Evolutionary conservation across 148 eudicot species (phyloP).

Genomic region (Silene uniflora): DNA sequence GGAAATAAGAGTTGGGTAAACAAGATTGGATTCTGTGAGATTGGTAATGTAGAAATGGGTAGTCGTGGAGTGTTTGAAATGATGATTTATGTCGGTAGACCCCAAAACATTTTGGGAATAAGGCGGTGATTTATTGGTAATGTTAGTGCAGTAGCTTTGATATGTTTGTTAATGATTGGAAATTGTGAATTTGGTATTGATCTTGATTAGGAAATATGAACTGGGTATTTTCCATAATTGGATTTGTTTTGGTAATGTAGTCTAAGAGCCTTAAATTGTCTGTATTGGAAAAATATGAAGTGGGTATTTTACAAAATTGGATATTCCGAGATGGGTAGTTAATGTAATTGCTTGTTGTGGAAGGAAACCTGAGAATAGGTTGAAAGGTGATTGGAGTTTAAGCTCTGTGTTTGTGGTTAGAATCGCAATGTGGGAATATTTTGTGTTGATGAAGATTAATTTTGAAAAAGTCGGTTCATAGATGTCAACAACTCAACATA

Average conservation of each 20-base stretch:
- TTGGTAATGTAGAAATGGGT: background rate
- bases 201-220: background rate
- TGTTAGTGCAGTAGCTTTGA: background rate
- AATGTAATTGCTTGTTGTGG: background rate
- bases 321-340: background rate
- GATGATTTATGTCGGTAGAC: too few relatives aligned
- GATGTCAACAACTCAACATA: background rate
- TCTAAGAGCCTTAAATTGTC: too few relatives aligned
- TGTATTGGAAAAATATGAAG: background rate
- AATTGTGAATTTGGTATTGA: background rate
- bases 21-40: background rate
- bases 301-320: background rate
- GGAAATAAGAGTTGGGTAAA: background rate
- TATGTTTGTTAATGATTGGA: background rate
- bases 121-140: background rate
- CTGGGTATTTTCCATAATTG: background rate
- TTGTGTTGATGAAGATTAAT: background rate
- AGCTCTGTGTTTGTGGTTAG: background rate
- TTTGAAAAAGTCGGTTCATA: background rate
- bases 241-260: background rate
- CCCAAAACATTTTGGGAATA: too few relatives aligned
- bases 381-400: background rate
- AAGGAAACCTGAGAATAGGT: background rate
- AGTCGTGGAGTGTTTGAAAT: too few relatives aligned
- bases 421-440: constrained; percentile 1